phyloP scores from a whole-genome alignment of 1,284 basidiomycete species.

The Malassezia sp. region DNA sequence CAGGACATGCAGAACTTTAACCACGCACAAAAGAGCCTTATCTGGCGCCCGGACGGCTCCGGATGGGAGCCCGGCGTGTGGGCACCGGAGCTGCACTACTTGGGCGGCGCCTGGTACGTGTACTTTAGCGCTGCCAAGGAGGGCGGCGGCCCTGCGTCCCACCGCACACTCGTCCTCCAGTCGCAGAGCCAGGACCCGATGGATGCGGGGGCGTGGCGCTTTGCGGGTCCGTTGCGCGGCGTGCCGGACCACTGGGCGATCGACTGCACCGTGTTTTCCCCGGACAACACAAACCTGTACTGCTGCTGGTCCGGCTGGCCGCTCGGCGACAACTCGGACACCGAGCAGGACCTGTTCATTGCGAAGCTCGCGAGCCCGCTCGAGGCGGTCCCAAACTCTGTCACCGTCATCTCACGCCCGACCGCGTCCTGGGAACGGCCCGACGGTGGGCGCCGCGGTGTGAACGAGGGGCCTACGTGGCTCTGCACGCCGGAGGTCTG shows the following conservation, averaged over 20 bases:
- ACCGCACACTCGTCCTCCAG: conserved; percentile 14
- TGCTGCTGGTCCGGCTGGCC: conserved; percentile 19
- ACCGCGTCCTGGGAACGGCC: conserved; percentile 13
- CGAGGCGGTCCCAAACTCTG: conserved; percentile 11
- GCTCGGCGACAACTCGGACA: conserved; percentile 13
- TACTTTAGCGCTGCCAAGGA: conserved; percentile 14
- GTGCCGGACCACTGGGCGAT: conserved; percentile 19
- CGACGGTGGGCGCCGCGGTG: conserved; percentile 15
- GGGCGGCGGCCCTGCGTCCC: conserved; percentile 12
- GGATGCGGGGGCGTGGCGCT: conserved; percentile 15
- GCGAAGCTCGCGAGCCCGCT: conserved; percentile 5
- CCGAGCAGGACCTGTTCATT: conserved; percentile 17
- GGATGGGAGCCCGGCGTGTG: conserved; percentile 17
- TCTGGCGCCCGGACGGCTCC: conserved; percentile 12
- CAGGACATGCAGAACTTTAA: conserved; percentile 13
- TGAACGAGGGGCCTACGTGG: conserved; percentile 17
- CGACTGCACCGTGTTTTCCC: conserved; percentile 13
- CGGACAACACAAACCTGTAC: conserved; percentile 2
- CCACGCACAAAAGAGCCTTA: conserved; percentile 5
- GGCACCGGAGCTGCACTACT: conserved; percentile 16
- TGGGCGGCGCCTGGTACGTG: conserved; percentile 15
- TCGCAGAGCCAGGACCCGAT: conserved; percentile 12
- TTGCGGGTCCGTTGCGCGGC: conserved; percentile 14
- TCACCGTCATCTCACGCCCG: conserved; percentile 14
- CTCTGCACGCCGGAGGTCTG: conserved; percentile 7